Evolutionary conservation across 176 grass and related monocot genomes (phyloP).

Genomic region (Otatea glauca): DNA sequence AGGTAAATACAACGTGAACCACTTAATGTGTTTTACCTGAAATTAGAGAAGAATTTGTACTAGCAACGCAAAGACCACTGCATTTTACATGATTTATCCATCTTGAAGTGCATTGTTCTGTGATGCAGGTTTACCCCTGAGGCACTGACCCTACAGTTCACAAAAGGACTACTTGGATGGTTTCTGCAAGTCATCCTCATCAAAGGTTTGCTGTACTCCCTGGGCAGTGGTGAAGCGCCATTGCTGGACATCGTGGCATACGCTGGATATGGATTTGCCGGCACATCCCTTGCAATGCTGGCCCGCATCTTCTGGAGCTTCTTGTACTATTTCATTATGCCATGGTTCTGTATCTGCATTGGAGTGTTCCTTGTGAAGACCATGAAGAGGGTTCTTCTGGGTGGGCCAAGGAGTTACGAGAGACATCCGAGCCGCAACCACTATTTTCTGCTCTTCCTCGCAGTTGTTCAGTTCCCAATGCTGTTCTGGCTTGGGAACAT

Average conservation of each 20-base stretch:
- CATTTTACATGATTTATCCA: background rate
- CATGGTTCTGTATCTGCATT: slow-evolving; percentile 75
- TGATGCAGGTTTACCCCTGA: slow-evolving; percentile 84
- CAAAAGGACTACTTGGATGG: slow-evolving; percentile 81
- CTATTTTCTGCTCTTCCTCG: slow-evolving; percentile 81
- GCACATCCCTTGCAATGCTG: slow-evolving; percentile 66
- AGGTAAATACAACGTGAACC: slow-evolving; percentile 42
- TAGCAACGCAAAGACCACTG: background rate
- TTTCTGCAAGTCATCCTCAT: slow-evolving; percentile 76
- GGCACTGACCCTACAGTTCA: slow-evolving; percentile 74
- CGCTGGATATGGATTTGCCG: slow-evolving; percentile 77
- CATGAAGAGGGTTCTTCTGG: slow-evolving; percentile 72
- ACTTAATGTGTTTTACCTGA: background rate
- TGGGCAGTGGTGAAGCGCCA: slow-evolving; percentile 69
- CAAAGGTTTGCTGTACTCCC: slow-evolving; percentile 66
- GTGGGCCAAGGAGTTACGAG: slow-evolving; percentile 62
- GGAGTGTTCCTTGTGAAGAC: slow-evolving; percentile 87
- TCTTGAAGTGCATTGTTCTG: background rate
- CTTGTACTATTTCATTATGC: slow-evolving; percentile 75
- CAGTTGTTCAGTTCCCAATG: slow-evolving; percentile 62
- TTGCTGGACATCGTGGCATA: slow-evolving; percentile 81
- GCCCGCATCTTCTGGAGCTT: slow-evolving; percentile 69
- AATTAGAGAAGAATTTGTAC: background rate
- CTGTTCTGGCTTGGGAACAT: slow-evolving; percentile 46
- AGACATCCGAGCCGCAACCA: slow-evolving; percentile 53